These are phyloP conservation scores for Naganishia friedmannii DNA, from an alignment of 768 basidiomycete species.

Conservation along the genomic window DNA sequence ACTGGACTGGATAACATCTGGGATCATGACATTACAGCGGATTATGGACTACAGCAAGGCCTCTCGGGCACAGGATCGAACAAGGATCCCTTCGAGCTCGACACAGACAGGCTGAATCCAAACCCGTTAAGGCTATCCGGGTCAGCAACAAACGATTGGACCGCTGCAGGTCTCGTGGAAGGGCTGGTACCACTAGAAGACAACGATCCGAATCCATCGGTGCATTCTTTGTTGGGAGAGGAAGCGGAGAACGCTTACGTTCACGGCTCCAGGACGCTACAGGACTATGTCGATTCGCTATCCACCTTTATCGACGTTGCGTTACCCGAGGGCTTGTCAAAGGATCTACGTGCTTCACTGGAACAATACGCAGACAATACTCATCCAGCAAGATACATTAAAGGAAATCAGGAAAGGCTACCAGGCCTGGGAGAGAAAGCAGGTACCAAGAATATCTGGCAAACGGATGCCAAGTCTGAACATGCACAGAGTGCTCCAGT, in stretches of 20 bases:
- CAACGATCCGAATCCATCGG: slow-evolving; percentile 1
- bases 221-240: slow-evolving; percentile 38
- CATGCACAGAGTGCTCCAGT: slow-evolving; percentile 32
- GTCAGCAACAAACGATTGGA: neutral
- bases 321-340: slow-evolving; percentile 33
- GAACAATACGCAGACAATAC: slow-evolving; percentile 23
- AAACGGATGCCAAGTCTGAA: slow-evolving; percentile 42
- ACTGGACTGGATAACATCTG: neutral
- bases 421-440: slow-evolving; percentile 19
- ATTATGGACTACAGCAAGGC: neutral
- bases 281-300: slow-evolving; percentile 23
- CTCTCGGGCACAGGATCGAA: neutral
- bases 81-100: neutral
- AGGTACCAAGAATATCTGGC: slow-evolving; percentile 42
- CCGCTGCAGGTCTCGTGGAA: slow-evolving; percentile 9
- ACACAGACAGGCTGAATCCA: neutral
- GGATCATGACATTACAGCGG: neutral
- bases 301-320: slow-evolving; percentile 23
- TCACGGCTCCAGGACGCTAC: slow-evolving; percentile 25
- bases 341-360: slow-evolving; percentile 28
- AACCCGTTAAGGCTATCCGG: neutral
- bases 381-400: neutral
- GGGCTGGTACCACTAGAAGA: slow-evolving; percentile 9
- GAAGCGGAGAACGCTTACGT: slow-evolving; percentile 43
- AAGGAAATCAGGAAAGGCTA: neutral